Conservation (phyloP, 1,284 basidiomycete species). For the Cryptococcus hybrid region DNA sequence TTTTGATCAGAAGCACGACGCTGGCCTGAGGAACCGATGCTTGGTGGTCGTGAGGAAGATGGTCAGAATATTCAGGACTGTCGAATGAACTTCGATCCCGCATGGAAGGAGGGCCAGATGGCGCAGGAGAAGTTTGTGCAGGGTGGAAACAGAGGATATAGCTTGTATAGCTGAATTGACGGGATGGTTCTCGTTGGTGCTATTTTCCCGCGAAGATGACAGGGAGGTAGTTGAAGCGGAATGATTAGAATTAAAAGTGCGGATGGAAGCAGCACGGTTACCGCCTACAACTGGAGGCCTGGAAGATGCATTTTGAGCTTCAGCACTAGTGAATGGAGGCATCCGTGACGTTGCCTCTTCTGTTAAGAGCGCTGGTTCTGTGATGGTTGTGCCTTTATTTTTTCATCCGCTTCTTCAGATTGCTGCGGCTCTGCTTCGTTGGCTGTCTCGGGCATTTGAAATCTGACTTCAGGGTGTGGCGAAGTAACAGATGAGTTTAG, state of each 20-base stretch:
- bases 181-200: conserved; percentile 15
- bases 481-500: no score
- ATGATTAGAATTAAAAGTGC: conserved; percentile 23
- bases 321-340: no score
- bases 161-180: conserved; percentile 20
- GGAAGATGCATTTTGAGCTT: no score
- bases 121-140: no score
- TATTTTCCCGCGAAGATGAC: conserved; percentile 16
- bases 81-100: conserved; percentile 8
- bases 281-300: no score
- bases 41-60: conserved; percentile 1
- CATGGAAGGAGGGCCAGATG: conserved; percentile 25
- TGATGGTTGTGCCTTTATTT: no score
- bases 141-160: conserved; percentile 22
- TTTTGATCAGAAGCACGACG: conserved; percentile 10
- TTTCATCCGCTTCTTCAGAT: no score
- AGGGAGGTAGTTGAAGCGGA: conserved; percentile 22
- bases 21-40: not conserved
- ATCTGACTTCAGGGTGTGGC: no score
- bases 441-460: no score
- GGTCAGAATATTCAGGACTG: conserved; percentile 4
- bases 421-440: no score
- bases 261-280: conserved; percentile 25
- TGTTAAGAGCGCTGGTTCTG: no score
- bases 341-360: no score